phyloP scores from a whole-genome alignment of 2,329 filamentous ascomycete genomes.

The Dothidotthia symphoricarpi region DNA sequence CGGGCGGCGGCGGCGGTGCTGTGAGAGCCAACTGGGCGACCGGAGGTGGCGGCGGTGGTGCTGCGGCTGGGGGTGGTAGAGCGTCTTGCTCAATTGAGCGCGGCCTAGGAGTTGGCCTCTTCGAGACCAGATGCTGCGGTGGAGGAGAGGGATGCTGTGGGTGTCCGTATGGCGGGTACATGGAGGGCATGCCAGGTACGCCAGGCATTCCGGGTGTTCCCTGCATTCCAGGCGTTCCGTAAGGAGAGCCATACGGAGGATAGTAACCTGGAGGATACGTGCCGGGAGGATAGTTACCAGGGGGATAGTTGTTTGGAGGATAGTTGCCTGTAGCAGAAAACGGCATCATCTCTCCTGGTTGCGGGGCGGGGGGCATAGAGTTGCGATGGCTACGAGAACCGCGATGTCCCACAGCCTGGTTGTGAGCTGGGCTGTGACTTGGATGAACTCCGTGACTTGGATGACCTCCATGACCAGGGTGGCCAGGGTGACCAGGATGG shows the following conservation, averaged over 20 bases:
- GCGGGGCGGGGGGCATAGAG: constrained; percentile 34
- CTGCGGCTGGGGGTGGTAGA: constrained; percentile 23
- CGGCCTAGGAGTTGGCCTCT: constrained; percentile 30
- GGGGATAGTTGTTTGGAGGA: no score
- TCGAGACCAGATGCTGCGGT: constrained; percentile 27
- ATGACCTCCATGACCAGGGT: not conserved
- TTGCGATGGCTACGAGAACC: constrained; percentile 31
- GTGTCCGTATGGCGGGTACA: constrained; percentile 27
- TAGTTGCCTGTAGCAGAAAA: constrained; percentile 16
- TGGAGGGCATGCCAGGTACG: constrained; percentile 21
- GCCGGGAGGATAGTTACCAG: no score
- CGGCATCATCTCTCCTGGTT: constrained; percentile 36
- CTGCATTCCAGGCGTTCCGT: not conserved
- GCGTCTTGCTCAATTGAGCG: constrained; percentile 21
- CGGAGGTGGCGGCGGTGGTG: constrained; percentile 17
- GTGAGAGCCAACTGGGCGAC: constrained; percentile 11
- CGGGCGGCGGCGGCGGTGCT: constrained; percentile 24
- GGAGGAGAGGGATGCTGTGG: constrained; percentile 23
- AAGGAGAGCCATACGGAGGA: constrained; percentile 30
- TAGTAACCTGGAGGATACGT: constrained; percentile 19
- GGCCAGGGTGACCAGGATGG: no score
- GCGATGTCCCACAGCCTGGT: constrained; percentile 10
- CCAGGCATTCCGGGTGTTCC: not conserved
- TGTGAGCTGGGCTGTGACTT: constrained; percentile 1
- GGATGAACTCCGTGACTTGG: constrained; percentile 1